Percentiles rank a stretch among this genome's conserved stretches.
Evolutionary conservation across 129 eudicot genomes (phyloP).

Genomic region (Lonicera japonica): DNA sequence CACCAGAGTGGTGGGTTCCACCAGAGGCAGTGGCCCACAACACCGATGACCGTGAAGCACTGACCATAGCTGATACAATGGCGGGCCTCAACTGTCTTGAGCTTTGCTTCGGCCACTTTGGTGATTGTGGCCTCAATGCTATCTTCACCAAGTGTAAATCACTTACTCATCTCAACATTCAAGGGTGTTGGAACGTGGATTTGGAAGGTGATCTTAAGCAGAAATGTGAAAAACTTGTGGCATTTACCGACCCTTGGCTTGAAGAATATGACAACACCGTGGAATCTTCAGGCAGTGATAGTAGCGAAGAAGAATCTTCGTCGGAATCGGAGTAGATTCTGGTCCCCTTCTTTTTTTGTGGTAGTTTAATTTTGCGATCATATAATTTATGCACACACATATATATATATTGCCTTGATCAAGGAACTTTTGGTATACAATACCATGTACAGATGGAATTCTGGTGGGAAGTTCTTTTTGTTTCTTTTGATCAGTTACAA

Average conservation of each 20-base stretch:
- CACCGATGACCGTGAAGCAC: conserved; percentile 29
- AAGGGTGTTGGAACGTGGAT: conserved; percentile 27
- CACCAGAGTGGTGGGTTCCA: not conserved
- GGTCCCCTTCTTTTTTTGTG: not conserved
- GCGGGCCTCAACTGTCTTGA: conserved; percentile 13
- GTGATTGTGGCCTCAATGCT: conserved; percentile 27
- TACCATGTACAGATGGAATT: not conserved
- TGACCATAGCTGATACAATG: conserved; percentile 30
- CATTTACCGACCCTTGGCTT: conserved; percentile 17
- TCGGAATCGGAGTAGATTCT: not conserved
- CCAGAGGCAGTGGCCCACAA: not conserved
- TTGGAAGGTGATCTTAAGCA: conserved; percentile 17
- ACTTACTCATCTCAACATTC: conserved; percentile 23
- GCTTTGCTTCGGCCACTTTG: conserved; percentile 29
- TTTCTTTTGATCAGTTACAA: not conserved
- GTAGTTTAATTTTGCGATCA: not conserved
- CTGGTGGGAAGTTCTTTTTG: not conserved
- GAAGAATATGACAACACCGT: conserved; percentile 7
- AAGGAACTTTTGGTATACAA: not conserved
- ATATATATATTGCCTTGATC: not conserved
- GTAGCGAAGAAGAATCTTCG: conserved; percentile 1
- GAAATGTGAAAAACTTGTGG: conserved; percentile 17
- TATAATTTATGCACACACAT: not conserved
- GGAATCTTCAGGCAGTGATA: conserved; percentile 4
- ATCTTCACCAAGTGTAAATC: conserved; percentile 25